These are phyloP conservation scores for Colletotrichum sojae DNA, from an alignment of 2,329 filamentous ascomycete genomes.

Conservation along the genomic window DNA sequence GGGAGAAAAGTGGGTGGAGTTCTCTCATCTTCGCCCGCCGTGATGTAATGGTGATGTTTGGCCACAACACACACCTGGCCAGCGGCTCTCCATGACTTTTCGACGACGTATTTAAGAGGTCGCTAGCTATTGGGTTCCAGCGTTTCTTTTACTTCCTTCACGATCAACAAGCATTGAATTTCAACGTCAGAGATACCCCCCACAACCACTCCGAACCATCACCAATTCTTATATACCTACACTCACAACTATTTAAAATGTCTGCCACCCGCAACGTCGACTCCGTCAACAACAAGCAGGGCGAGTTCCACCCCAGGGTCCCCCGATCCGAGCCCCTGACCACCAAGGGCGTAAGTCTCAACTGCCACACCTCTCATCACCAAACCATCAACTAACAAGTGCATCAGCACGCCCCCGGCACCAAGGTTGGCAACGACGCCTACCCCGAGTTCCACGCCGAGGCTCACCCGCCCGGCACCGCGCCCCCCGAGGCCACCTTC, in stretches of 20 bases:
- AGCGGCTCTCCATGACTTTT: background rate
- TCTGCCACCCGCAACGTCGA: slow-evolving; percentile 63
- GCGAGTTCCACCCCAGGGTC: slow-evolving; percentile 68
- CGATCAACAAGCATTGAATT: background rate
- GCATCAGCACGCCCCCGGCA: slow-evolving; percentile 74
- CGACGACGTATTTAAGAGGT: slow-evolving; percentile 21
- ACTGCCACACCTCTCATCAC: background rate
- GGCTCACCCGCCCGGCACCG: slow-evolving; percentile 73
- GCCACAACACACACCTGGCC: background rate
- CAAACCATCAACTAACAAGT: slow-evolving; percentile 34
- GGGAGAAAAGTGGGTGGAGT: slow-evolving; percentile 31
- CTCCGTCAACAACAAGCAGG: slow-evolving; percentile 64
- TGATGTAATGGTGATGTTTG: slow-evolving; percentile 30
- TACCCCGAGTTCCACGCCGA: slow-evolving; percentile 75
- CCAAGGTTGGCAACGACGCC: slow-evolving; percentile 71
- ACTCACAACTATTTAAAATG: slow-evolving; percentile 51
- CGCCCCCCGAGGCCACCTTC: slow-evolving; percentile 63
- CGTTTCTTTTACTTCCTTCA: background rate
- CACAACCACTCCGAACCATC: no score
- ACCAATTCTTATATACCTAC: background rate
- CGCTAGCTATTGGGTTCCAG: fast-evolving
- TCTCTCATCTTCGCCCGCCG: slow-evolving; percentile 17
- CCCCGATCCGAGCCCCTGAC: slow-evolving; percentile 66
- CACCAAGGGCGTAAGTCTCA: slow-evolving; percentile 66
- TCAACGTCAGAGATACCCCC: slow-evolving; percentile 2